Evolutionary conservation across 2,329 filamentous ascomycete species (phyloP), one percentile per base, ranked within the genome.

Genomic region (Gyromitra esculenta): DNA sequence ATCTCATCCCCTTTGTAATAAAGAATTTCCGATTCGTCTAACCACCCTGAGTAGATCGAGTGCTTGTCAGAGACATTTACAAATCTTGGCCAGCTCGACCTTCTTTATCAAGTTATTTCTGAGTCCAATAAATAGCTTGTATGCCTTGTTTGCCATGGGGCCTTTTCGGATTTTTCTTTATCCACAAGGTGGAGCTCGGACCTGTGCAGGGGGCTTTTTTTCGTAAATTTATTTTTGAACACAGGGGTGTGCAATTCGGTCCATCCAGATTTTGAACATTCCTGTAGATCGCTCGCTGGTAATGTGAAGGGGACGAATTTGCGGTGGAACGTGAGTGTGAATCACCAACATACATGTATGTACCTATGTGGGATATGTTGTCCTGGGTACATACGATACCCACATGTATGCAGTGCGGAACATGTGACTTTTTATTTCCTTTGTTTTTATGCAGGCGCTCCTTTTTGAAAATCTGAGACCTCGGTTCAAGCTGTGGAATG

Each of bases 11-110:
- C 25, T 31, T 97, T 98, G 91, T 97, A 94, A 89, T 97, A 97
- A 87, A 97, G 97, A 85, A 97, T 95, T 91, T 97, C 97, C 85
- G 94, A 97, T 89, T 97, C 95, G 88, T 94, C 95, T 81, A 92
- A 91, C 86, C 95, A 91, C 84, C 95, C 94, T 86, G 96, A 95
- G 86, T 94, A 94, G 84, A 97, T 97, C 83, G 97, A 89, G 84
- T 90, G 91, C 83, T 97, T 88, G 85, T 97, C 94, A 81, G 97
- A 89, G 82, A 97, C 94, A 94, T 87, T 97, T 90, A 90, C 94
- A 97, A 86, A 97, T 93, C 88, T 93, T 92, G 89, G 96, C 94
- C 82, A 97, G 91, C 88, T 98, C 95, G 83, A 88, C 88, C 89
- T 97, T 97, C 94, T 85, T 92, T 92, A 11, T 31, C n/a, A 25